Evolutionary conservation across 2,329 filamentous ascomycete species (phyloP).

Genomic region (Fusarium udum): DNA sequence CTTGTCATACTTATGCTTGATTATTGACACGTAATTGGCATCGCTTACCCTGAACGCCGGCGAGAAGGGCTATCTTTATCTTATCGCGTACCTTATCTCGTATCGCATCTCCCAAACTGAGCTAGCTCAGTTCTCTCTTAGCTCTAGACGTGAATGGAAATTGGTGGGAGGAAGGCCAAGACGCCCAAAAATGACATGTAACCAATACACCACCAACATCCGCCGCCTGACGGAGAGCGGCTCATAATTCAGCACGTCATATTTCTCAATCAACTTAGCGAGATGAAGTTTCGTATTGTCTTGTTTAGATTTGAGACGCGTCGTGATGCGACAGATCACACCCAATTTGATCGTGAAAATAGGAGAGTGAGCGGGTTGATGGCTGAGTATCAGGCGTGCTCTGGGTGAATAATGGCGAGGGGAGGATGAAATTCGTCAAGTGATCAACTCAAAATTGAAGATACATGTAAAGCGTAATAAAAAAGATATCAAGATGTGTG

Average conservation of each 20-base stretch:
- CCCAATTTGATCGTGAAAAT: not conserved
- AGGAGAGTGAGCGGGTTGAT: accelerated
- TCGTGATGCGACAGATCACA: not conserved
- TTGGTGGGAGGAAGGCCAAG: too few relatives aligned
- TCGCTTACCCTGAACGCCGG: not conserved
- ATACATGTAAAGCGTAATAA: accelerated
- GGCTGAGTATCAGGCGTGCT: too few relatives aligned
- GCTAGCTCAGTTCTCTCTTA: not conserved
- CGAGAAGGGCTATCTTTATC: not conserved
- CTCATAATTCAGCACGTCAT: not conserved
- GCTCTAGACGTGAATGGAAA: not conserved
- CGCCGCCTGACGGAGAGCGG: not conserved
- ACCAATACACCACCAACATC: not conserved
- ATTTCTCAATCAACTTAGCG: not conserved
- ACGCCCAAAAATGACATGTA: not conserved
- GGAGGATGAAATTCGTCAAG: not conserved
- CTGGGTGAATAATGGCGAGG: too few relatives aligned
- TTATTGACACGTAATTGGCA: not conserved
- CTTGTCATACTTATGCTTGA: not conserved
- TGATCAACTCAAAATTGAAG: accelerated
- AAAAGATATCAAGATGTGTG: not conserved
- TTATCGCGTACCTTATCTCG: not conserved
- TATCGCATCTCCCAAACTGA: not conserved
- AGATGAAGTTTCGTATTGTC: too few relatives aligned
- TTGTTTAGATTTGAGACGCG: not conserved